Evolutionary conservation across 1,139 yeast genomes (phyloP).

Genomic region (Debaryomyces robertsiae): DNA sequence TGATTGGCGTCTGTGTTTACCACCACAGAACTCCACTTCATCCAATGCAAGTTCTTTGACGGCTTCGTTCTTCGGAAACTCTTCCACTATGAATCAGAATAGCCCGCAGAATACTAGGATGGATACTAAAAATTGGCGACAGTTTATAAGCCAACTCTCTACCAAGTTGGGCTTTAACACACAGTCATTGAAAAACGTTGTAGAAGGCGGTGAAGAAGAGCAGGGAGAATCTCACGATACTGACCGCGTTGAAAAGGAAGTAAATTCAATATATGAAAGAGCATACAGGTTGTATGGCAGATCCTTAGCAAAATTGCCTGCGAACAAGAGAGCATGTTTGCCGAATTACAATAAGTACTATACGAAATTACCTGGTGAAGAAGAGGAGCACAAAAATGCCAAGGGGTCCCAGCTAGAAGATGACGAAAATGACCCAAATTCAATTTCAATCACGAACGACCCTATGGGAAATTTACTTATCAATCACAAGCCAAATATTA

Average conservation of each 20-base stretch:
- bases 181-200: constrained; percentile 34
- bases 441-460: constrained; percentile 45
- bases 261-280: constrained; percentile 39
- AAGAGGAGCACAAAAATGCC: constrained; percentile 12
- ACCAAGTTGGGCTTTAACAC: constrained; percentile 42
- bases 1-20: constrained; percentile 44
- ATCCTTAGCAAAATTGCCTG: constrained; percentile 41
- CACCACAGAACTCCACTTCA: constrained; percentile 26
- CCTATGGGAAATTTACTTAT: constrained; percentile 49
- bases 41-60: constrained; percentile 15
- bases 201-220: constrained; percentile 18
- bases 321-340: constrained; percentile 43
- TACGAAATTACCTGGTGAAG: constrained; percentile 17
- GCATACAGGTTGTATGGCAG: constrained; percentile 46
- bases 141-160: constrained; percentile 38
- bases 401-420: constrained; percentile 28
- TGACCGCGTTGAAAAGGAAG: constrained; percentile 36
- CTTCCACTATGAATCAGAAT: constrained; percentile 30
- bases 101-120: constrained; percentile 19
- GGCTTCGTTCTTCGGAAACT: constrained; percentile 26
- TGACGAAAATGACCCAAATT: constrained; percentile 33
- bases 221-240: constrained; percentile 15
- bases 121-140: constrained; percentile 43
- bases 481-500: constrained; percentile 26
- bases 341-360: constrained; percentile 44